phyloP scores from a whole-genome alignment of 345 rosid species.

The Salix brachista region DNA sequence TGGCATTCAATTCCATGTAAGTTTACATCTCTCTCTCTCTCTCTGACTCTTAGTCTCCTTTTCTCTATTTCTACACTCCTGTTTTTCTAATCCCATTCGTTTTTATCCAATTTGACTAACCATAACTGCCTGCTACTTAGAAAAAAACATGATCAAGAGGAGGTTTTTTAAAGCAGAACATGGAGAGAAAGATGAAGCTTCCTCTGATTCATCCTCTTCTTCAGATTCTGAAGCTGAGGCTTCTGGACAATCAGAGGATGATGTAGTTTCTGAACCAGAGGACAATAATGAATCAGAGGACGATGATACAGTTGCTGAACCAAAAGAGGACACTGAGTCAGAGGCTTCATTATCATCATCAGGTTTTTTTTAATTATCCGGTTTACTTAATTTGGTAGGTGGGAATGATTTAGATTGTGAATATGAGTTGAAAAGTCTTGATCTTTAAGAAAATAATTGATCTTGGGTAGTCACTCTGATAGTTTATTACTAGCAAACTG shows the following conservation, averaged over 20 bases:
- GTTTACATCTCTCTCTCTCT: background rate
- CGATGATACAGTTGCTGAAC: constrained; percentile 31
- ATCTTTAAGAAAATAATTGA: background rate
- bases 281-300: constrained; percentile 32
- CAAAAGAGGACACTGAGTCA: constrained; percentile 26
- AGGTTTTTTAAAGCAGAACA: constrained; percentile 69
- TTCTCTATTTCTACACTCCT: background rate
- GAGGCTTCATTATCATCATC: constrained; percentile 44
- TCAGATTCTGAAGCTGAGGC: constrained; percentile 65
- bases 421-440: background rate
- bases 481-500: background rate
- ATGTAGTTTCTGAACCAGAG: constrained; percentile 27
- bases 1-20: background rate
- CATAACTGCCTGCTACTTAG: background rate
- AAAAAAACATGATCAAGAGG: constrained; percentile 68
- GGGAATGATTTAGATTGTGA: background rate
- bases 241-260: constrained; percentile 39
- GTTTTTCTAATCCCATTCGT: background rate
- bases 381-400: background rate
- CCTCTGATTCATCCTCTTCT: constrained; percentile 54
- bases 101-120: background rate
- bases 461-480: background rate
- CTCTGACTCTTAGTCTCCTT: too few species aligned
- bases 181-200: constrained; percentile 55
- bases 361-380: constrained; percentile 29